Evolutionary conservation across 176 grass and related monocot genomes (phyloP), one percentile per base, ranked within the genome.

Genomic region (Pontederia paniculata): DNA sequence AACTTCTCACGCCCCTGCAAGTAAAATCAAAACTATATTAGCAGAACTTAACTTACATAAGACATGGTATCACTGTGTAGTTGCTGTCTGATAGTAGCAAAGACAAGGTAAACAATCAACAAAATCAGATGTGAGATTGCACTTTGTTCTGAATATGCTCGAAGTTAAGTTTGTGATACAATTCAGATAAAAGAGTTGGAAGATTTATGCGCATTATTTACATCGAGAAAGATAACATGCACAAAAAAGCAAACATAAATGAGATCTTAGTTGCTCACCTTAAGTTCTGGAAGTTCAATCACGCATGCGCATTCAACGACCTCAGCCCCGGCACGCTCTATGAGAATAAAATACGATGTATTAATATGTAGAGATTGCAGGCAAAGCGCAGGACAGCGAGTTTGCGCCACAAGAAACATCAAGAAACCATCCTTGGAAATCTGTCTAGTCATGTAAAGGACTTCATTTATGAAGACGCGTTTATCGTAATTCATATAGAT

Each of bases 251-350:
- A 25, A 28, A 25, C 10, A 25, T 23, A 8, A 60, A 41, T 69
- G 45, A 25, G 1, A 48, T 49, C 45, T 10, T 31, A 8, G 62
- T 31, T 31, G 44, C 63, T 46, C 45, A 86, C 82, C 82, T 86
- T 86, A 18, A 86, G 77, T 62, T 86, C 82, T 5, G 82, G 82
- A 59, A 86, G 63, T 66, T 73, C 82, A 46, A 86, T 86, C 11
- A 86, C 82, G 45, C 82, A 86, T 21, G 82, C 82, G 56, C 82
- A 86, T 58, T 86, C 82, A 20, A 86, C 77, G 9, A 86, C 82
- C 50, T 86, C 77, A 51, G 77, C 82, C 51, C 77, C 77, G 3
- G 48, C 82, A 56, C 77, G 82, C 58, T 86, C 82, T 86, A 60
- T 17, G 16, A 17, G 17, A 60, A 62, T 7, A 31, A 62, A 12